phyloP scores from a whole-genome alignment of 2,329 filamentous ascomycete species.

The Diaporthe longicolla region DNA sequence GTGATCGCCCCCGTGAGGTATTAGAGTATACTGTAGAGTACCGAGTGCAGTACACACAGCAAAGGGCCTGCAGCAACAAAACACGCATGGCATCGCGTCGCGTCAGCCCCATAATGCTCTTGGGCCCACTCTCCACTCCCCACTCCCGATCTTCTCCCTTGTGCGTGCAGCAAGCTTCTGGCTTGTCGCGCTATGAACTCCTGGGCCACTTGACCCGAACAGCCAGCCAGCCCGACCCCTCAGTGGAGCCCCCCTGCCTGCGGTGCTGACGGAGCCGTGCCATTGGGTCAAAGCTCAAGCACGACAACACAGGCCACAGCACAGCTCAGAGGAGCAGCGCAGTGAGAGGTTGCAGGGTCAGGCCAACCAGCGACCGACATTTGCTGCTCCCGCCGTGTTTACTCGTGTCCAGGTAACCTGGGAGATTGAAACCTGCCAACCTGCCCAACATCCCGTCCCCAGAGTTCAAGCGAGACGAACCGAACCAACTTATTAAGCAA shows the following conservation, averaged over 20 bases:
- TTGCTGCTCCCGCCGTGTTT: conserved; percentile 24
- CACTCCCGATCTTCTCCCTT: conserved; percentile 13
- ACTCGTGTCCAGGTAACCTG: conserved; percentile 29
- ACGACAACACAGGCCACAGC: conserved; percentile 30
- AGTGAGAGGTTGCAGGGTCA: conserved; percentile 17
- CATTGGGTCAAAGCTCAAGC: conserved; percentile 33
- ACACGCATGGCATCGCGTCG: conserved; percentile 16
- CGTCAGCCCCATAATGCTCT: conserved; percentile 13
- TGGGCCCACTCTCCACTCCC: background rate
- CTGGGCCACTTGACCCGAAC: conserved; percentile 32
- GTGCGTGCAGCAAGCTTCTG: conserved; percentile 26
- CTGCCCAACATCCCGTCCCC: conserved; percentile 16
- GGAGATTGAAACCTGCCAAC: conserved; percentile 21
- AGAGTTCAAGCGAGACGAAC: conserved; percentile 15
- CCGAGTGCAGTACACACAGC: background rate
- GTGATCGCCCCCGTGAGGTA: background rate
- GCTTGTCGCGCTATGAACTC: conserved; percentile 26
- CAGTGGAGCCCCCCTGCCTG: conserved; percentile 19
- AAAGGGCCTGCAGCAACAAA: conserved; percentile 13
- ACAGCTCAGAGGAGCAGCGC: conserved; percentile 1
- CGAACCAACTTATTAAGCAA: background rate
- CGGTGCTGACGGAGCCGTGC: conserved; percentile 13
- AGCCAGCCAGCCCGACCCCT: conserved; percentile 28
- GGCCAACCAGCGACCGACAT: background rate
- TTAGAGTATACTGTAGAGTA: no score